Conservation (phyloP, 164 flowering plant species). For the Magnolia changhungtana region DNA sequence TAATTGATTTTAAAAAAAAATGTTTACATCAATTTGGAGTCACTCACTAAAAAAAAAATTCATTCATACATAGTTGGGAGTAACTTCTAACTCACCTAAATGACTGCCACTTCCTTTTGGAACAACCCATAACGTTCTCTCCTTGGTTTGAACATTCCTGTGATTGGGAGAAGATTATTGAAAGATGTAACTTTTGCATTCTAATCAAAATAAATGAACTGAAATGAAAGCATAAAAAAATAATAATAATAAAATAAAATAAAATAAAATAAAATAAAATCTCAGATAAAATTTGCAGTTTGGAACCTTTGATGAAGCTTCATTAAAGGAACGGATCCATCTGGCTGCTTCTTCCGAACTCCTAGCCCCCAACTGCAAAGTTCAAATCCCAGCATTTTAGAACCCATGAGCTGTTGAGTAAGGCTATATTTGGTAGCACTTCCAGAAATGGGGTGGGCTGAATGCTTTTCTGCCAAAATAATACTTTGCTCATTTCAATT, state of each 20-base stretch:
- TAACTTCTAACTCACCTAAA: slow-evolving; percentile 43
- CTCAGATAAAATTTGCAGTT: not conserved
- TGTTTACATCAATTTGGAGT: too few species aligned
- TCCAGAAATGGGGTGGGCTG: too few species aligned
- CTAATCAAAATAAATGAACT: not conserved
- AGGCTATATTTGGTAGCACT: not conserved
- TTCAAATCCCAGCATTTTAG: slow-evolving; percentile 10
- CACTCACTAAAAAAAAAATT: too few species aligned
- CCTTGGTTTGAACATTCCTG: slow-evolving; percentile 44
- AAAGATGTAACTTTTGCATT: not conserved
- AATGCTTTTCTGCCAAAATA: too few species aligned
- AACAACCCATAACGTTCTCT: slow-evolving; percentile 22
- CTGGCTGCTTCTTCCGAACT: slow-evolving; percentile 92
- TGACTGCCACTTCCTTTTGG: slow-evolving; percentile 52
- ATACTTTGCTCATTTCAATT: too few species aligned
- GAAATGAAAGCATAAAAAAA: not conserved
- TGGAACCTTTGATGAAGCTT: slow-evolving; percentile 66
- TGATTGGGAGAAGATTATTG: slow-evolving; percentile 7
- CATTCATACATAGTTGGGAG: not conserved
- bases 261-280: not conserved
- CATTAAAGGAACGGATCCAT: slow-evolving; percentile 72
- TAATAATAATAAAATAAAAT: too few species aligned
- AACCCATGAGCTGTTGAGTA: not conserved
- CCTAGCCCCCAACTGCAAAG: slow-evolving; percentile 67
- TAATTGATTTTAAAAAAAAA: too few species aligned